Percentiles rank a stretch among this genome's conserved stretches.
Evolutionary conservation across 2,329 filamentous ascomycete species (phyloP).

Genomic region (Clarireedia hainanense): DNA sequence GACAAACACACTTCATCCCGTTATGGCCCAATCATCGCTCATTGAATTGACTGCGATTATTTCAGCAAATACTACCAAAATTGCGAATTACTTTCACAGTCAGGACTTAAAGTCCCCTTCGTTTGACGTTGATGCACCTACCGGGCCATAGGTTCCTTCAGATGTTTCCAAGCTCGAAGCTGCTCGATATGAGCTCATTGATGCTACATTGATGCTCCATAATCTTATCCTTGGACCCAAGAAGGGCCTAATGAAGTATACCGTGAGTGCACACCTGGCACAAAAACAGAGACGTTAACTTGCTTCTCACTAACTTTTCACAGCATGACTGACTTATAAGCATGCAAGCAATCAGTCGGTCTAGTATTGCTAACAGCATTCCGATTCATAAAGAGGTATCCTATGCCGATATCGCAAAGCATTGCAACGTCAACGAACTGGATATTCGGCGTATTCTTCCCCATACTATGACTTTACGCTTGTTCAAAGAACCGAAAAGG

Average conservation of each 20-base stretch:
- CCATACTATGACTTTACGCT: conserved; percentile 17
- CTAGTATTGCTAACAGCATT: conserved; percentile 16
- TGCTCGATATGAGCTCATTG: not conserved
- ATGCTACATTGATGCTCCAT: not conserved
- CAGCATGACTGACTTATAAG: conserved; percentile 1
- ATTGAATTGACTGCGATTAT: not conserved
- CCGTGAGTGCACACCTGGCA: not conserved
- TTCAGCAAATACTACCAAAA: not conserved
- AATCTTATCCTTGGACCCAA: not conserved
- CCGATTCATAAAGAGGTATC: conserved; percentile 14
- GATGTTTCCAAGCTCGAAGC: not conserved
- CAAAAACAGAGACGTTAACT: not conserved
- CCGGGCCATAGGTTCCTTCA: not conserved
- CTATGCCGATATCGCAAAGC: conserved; percentile 18
- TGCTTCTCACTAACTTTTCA: not conserved
- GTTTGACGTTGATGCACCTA: not conserved
- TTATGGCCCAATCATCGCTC: not conserved
- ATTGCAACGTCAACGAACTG: conserved; percentile 10
- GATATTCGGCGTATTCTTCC: conserved; percentile 16
- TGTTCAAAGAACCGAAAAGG: conserved; percentile 19
- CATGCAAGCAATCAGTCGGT: conserved; percentile 19
- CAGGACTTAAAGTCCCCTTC: not conserved
- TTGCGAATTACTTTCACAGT: not conserved
- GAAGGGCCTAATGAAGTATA: not conserved
- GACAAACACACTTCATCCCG: not conserved